Conservation (phyloP, 805 yeast genomes). For the Ogataea sp. region DNA sequence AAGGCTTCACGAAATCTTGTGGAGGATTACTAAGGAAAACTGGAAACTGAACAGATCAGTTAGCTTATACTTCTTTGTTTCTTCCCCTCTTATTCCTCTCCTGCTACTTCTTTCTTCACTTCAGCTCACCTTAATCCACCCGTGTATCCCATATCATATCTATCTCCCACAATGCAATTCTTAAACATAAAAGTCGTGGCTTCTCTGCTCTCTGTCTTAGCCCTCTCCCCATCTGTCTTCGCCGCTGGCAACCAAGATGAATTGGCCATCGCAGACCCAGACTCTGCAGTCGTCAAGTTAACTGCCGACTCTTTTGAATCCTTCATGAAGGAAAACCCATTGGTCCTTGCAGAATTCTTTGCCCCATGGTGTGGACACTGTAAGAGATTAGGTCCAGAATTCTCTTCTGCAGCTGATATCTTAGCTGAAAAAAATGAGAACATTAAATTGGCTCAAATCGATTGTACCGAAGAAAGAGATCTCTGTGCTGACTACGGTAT, state of each 20-base stretch:
- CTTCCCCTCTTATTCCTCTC: background rate
- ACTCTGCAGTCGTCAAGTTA: slow-evolving; percentile 81
- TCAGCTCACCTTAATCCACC: too few species aligned
- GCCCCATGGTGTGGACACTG: slow-evolving; percentile 99
- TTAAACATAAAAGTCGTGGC: slow-evolving; percentile 30
- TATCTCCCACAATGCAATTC: slow-evolving; percentile 28
- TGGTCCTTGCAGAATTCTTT: slow-evolving; percentile 80
- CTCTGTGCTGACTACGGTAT: slow-evolving; percentile 62
- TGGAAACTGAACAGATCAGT: too few species aligned
- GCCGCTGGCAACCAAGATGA: slow-evolving; percentile 32
- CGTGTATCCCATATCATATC: background rate
- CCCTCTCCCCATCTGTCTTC: slow-evolving; percentile 20
- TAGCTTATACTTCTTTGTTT: too few species aligned
- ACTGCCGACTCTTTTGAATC: slow-evolving; percentile 55
- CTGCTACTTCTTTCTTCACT: too few species aligned
- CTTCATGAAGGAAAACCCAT: slow-evolving; percentile 62
- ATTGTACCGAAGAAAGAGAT: slow-evolving; percentile 72
- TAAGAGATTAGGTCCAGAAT: slow-evolving; percentile 80
- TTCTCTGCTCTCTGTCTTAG: slow-evolving; percentile 15
- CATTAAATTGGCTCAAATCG: slow-evolving; percentile 74
- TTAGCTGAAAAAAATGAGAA: slow-evolving; percentile 52
- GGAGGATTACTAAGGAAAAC: too few species aligned
- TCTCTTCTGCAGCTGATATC: slow-evolving; percentile 58
- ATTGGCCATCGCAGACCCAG: slow-evolving; percentile 68
- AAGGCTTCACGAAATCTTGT: too few species aligned